Evolutionary conservation across 2,329 filamentous ascomycete genomes (phyloP).

Genomic region (Colletotrichum scovillei): DNA sequence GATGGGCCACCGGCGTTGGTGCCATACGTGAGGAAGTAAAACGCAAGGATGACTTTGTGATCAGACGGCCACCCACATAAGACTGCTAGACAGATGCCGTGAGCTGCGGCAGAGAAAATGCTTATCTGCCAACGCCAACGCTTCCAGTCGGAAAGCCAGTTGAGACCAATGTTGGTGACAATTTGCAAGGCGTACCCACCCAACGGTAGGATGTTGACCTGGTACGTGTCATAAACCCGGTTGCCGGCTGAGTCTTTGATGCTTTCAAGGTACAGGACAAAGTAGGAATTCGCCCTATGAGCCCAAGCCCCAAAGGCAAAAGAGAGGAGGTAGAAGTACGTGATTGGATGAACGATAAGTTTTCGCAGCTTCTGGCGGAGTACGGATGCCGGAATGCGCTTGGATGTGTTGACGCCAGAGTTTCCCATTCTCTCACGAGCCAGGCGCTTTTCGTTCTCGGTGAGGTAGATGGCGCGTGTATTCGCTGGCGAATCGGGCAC

Average conservation of each 20-base stretch:
- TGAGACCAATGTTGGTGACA: conserved; percentile 47
- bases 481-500: conserved; percentile 48
- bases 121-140: conserved; percentile 53
- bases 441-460: conserved; percentile 41
- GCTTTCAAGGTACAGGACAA: conserved; percentile 48
- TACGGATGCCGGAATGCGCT: conserved; percentile 40
- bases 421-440: conserved; percentile 42
- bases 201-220: conserved; percentile 46
- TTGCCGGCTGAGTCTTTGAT: conserved; percentile 41
- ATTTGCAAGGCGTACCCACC: conserved; percentile 48
- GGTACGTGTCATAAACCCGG: conserved; percentile 44
- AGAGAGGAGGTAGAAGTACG: conserved; percentile 45
- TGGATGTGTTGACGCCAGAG: conserved; percentile 44
- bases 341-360: conserved; percentile 44
- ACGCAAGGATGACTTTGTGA: conserved; percentile 45
- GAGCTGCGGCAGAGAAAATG: conserved; percentile 42
- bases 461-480: conserved; percentile 45
- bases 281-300: conserved; percentile 46
- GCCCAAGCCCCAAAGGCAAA: conserved; percentile 46
- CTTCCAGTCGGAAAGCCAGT: conserved; percentile 50
- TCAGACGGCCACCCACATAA: conserved; percentile 48
- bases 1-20: conserved; percentile 47
- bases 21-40: conserved; percentile 50
- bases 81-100: conserved; percentile 46
- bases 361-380: conserved; percentile 42